These are phyloP conservation scores for Auxenochlorella pyrenoidosa DNA, from an alignment of 139 green algal genomes.

Conservation along the genomic window DNA sequence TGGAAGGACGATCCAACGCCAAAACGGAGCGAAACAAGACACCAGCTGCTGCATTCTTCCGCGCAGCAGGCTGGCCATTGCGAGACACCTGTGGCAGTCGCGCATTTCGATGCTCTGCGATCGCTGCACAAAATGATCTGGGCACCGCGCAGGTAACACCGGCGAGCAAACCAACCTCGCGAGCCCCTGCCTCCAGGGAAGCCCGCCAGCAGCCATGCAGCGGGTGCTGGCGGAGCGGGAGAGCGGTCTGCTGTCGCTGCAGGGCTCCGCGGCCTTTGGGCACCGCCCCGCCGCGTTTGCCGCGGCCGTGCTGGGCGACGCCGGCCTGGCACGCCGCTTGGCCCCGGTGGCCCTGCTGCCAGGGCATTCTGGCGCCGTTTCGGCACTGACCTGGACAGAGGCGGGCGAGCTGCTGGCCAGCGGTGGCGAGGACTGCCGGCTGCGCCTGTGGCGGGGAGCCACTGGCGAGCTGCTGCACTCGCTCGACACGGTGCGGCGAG, in stretches of 20 bases:
- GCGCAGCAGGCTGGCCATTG: neutral
- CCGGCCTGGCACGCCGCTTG: slow-evolving; percentile 7
- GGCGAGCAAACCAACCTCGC: neutral
- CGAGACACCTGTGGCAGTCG: neutral
- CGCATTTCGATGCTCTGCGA: neutral
- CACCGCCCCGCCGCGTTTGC: slow-evolving; percentile 16
- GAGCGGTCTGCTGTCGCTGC: neutral
- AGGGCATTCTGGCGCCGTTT: slow-evolving; percentile 12
- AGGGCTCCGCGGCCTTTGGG: slow-evolving; percentile 12
- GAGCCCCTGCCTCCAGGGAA: neutral
- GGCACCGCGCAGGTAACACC: no score
- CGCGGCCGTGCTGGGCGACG: slow-evolving; percentile 6
- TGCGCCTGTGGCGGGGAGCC: slow-evolving; percentile 24
- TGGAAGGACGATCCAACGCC: no score
- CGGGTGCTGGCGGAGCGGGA: slow-evolving; percentile 1
- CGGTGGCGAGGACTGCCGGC: slow-evolving; percentile 35
- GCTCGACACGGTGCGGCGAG: slow-evolving; percentile 16
- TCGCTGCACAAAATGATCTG: neutral
- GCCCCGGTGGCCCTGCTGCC: neutral
- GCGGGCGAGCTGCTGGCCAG: slow-evolving; percentile 17
- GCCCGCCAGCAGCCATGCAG: neutral
- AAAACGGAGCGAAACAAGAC: no score
- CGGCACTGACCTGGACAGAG: slow-evolving; percentile 13
- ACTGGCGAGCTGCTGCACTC: slow-evolving; percentile 13
- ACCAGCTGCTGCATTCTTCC: neutral